These are phyloP conservation scores for Barnettozyma sucrosica DNA, from an alignment of 805 yeast genomes.

Conservation along the genomic window DNA sequence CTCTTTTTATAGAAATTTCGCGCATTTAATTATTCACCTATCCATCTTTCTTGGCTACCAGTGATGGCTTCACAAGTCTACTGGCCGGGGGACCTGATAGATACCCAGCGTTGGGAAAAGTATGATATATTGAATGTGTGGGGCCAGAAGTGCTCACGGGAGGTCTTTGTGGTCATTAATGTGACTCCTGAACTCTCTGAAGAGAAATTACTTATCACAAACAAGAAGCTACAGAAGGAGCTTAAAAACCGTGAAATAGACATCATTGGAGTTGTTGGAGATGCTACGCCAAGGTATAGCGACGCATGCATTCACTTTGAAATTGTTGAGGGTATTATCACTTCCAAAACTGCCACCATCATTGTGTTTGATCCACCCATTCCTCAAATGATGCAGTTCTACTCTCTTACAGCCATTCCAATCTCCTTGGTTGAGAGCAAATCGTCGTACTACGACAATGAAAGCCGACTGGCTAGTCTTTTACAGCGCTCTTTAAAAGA, in stretches of 20 bases:
- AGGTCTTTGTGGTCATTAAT: conserved; percentile 4
- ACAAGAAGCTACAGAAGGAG: too few species aligned
- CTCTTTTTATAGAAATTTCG: background rate
- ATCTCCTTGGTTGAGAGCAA: conserved; percentile 40
- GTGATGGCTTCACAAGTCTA: conserved; percentile 22
- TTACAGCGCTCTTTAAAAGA: background rate
- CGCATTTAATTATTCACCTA: background rate
- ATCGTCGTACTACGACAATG: background rate
- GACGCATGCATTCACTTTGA: background rate
- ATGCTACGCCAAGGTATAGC: too few species aligned
- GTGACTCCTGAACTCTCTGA: background rate
- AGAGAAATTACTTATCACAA: background rate
- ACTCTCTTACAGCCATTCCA: conserved; percentile 66
- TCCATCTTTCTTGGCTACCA: background rate
- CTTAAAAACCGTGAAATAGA: background rate
- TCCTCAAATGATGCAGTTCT: conserved; percentile 66
- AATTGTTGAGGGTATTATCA: conserved; percentile 3
- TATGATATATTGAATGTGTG: conserved; percentile 9
- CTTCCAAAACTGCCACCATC: conserved; percentile 23
- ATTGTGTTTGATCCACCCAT: conserved; percentile 68
- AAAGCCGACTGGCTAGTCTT: background rate
- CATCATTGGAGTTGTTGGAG: conserved; percentile 1
- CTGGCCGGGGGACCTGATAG: conserved; percentile 30
- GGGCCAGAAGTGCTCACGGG: conserved; percentile 7
- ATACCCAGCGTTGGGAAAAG: conserved; percentile 8